Evolutionary conservation across 2,329 filamentous ascomycete species (phyloP).

Genomic region (Scorias spongiosa): DNA sequence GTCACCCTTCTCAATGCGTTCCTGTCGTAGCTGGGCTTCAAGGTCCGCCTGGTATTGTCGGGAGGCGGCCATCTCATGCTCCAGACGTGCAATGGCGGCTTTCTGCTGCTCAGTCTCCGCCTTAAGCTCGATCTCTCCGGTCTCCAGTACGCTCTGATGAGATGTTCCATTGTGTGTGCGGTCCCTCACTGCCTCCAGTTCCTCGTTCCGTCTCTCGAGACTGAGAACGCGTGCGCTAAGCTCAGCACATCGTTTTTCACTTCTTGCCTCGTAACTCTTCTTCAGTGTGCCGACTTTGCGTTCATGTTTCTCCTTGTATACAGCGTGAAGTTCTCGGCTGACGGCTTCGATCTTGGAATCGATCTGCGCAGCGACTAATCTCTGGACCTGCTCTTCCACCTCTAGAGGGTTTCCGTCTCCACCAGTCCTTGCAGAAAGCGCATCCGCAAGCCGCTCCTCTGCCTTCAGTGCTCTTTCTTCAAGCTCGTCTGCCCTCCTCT

Average conservation of each 20-base stretch:
- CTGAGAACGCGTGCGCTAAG: constrained; percentile 58
- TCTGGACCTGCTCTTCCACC: constrained; percentile 28
- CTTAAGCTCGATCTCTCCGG: constrained; percentile 17
- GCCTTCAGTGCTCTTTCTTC: constrained; percentile 64
- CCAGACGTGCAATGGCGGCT: constrained; percentile 60
- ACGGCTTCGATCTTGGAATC: constrained; percentile 72
- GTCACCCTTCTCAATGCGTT: constrained; percentile 72
- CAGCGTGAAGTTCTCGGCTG: constrained; percentile 67
- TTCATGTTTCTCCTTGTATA: constrained; percentile 97
- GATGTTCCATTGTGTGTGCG: constrained; percentile 44
- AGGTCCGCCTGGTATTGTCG: constrained; percentile 59
- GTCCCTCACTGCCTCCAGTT: constrained; percentile 50
- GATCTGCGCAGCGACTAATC: constrained; percentile 46
- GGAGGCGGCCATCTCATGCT: constrained; percentile 55
- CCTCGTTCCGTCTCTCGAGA: constrained; percentile 59
- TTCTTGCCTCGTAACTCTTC: constrained; percentile 65
- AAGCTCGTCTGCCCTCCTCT: constrained; percentile 56
- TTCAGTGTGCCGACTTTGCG: constrained; percentile 85
- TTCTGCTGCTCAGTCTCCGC: constrained; percentile 47
- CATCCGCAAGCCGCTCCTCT: constrained; percentile 46
- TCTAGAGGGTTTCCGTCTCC: constrained; percentile 17
- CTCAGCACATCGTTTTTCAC: constrained; percentile 75
- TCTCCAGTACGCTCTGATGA: constrained; percentile 6
- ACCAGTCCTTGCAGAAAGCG: constrained; percentile 23
- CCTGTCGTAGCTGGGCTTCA: constrained; percentile 50